Percentiles rank a stretch among this genome's conserved stretches.
phyloP scores from a whole-genome alignment of 1,139 yeast species.

The Entelexis sorbosivorans region DNA sequence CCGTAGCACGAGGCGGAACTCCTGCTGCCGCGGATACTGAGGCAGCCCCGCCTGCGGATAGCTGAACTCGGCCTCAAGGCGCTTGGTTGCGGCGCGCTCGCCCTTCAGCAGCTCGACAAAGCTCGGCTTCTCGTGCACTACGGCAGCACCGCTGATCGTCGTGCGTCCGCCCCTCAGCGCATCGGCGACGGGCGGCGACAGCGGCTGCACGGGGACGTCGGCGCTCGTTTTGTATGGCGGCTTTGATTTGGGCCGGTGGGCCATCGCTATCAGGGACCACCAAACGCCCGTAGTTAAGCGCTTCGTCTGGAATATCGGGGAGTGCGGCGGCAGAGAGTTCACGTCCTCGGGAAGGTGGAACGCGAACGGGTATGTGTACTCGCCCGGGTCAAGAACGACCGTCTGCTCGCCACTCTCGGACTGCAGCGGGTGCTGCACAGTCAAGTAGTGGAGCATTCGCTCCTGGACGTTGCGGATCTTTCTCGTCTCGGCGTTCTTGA shows the following conservation, averaged over 20 bases:
- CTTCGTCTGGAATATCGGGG: conserved; percentile 1
- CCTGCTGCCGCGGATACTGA: conserved; percentile 5
- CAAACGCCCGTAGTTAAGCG: conserved; percentile 8
- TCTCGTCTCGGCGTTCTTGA: neutral
- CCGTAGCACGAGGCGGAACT: neutral
- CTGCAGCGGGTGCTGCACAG: conserved; percentile 3
- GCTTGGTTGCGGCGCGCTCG: neutral
- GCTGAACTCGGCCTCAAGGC: conserved; percentile 6
- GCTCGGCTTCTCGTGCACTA: neutral
- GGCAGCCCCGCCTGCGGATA: conserved; percentile 2
- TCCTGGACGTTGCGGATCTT: neutral
- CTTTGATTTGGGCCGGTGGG: neutral
- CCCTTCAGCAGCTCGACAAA: conserved; percentile 12
- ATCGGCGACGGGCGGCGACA: neutral
- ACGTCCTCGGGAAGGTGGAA: conserved; percentile 9
- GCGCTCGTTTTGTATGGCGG: neutral
- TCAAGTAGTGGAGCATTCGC: neutral
- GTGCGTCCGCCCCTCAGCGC: neutral
- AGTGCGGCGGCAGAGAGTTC: conserved; percentile 11
- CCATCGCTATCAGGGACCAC: conserved; percentile 12
- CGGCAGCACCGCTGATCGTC: neutral
- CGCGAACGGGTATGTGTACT: conserved; percentile 15
- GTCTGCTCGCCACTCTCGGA: conserved; percentile 1
- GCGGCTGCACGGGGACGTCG: conserved; percentile 9
- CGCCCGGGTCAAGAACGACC: conserved; percentile 11